A percentile compares a stretch with the other conserved stretches of the same genome.
These are phyloP conservation scores for Pythium rhizo-oryzae DNA, from an alignment of 352 stramenopile genomes.

Conservation along the genomic window DNA sequence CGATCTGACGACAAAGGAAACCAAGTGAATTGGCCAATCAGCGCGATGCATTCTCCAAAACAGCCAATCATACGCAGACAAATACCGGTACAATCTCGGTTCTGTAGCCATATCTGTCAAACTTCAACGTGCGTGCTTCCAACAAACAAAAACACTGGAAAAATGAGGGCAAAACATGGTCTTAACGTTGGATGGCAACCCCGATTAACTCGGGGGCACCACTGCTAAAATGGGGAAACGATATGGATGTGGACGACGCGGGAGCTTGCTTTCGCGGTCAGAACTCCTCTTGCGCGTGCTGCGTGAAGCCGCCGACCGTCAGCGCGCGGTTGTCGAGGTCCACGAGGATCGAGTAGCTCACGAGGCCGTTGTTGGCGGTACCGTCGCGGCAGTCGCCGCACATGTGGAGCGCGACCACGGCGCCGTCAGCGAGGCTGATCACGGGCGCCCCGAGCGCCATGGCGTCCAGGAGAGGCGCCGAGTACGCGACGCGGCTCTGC, in stretches of 20 bases:
- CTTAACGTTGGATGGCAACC: no score
- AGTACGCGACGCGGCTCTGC: slow-evolving; percentile 31
- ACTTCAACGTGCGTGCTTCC: background rate
- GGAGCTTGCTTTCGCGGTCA: no score
- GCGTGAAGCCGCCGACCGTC: background rate
- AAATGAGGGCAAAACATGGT: no score
- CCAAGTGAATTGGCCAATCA: slow-evolving; percentile 10
- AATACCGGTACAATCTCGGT: slow-evolving; percentile 4
- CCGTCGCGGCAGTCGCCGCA: slow-evolving; percentile 8
- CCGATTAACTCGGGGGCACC: no score
- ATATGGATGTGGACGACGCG: background rate
- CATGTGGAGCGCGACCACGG: slow-evolving; percentile 9
- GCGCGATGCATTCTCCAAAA: background rate
- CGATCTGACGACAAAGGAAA: slow-evolving; percentile 13
- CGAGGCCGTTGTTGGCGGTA: slow-evolving; percentile 6
- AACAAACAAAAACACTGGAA: no score
- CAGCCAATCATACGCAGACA: background rate
- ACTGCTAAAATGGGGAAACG: background rate
- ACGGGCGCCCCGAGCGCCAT: slow-evolving; percentile 5
- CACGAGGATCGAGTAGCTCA: slow-evolving; percentile 12
- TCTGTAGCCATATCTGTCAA: background rate
- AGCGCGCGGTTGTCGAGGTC: slow-evolving; percentile 10
- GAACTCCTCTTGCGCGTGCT: background rate
- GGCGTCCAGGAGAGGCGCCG: slow-evolving; percentile 9
- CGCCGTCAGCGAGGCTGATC: slow-evolving; percentile 1